phyloP scores from a whole-genome alignment of 1,284 basidiomycete genomes.

The Schizophyllum amplum region DNA sequence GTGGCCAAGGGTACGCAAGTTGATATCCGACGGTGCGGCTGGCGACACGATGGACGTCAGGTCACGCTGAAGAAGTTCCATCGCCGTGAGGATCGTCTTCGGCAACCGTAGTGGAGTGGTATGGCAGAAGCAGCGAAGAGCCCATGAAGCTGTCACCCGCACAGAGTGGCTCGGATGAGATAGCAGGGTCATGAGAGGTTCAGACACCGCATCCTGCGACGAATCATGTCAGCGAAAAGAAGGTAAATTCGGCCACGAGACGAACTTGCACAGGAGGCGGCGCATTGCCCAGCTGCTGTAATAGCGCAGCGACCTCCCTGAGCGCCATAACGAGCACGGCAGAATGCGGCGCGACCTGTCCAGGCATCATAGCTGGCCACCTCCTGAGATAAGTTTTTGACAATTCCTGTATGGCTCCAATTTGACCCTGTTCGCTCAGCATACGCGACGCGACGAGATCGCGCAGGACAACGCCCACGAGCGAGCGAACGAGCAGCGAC shows the following conservation, averaged over 20 bases:
- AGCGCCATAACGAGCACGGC: conserved; percentile 72
- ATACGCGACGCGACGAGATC: conserved; percentile 85
- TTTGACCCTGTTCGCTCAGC: conserved; percentile 90
- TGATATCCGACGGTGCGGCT: conserved; percentile 66
- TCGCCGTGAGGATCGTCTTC: conserved; percentile 65
- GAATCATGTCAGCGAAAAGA: conserved; percentile 1
- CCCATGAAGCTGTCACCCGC: conserved; percentile 81
- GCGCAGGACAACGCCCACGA: conserved; percentile 72
- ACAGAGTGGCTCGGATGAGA: conserved; percentile 85
- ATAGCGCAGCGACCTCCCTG: conserved; percentile 76
- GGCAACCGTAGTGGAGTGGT: conserved; percentile 83
- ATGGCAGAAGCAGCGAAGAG: conserved; percentile 84
- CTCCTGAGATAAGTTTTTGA: conserved; percentile 76
- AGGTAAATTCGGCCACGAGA: background rate
- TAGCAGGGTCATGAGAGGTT: conserved; percentile 80
- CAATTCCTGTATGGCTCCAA: conserved; percentile 83
- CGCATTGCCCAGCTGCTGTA: conserved; percentile 88
- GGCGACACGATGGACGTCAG: conserved; percentile 62
- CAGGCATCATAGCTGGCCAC: conserved; percentile 91
- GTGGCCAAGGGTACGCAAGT: conserved; percentile 74
- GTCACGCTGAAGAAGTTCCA: conserved; percentile 81
- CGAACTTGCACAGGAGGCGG: conserved; percentile 71
- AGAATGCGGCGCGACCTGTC: conserved; percentile 66
- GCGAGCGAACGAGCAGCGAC: conserved; percentile 60
- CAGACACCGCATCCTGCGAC: conserved; percentile 63